Base-by-base conservation (phyloP, 208 protist species). In the Entamoeba histolytica region DNA sequence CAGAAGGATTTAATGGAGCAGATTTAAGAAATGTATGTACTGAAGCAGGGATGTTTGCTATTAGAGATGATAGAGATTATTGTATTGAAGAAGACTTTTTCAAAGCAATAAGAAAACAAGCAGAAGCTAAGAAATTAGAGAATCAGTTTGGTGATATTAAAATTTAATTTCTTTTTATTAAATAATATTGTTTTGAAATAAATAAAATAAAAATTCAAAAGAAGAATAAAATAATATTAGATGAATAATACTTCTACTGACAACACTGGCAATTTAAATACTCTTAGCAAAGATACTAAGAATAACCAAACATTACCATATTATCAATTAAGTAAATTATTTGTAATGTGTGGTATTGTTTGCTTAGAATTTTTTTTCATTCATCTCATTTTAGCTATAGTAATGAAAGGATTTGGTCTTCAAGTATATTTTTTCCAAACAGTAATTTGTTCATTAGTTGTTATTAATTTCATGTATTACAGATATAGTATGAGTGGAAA, bases 21-120 rank as follows among this genome's bases (percentile, higher is more conserved):
- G 98, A 99, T 95, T 95, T 99, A 92, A 96, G 97, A 49, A 97
- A 96, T 0, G 98, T 99, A 10, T 99, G 99, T 96, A 99, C 98
- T 23, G 99, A 99, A 96, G 99, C 99, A 3, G 99, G 99, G 50
- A 99, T 99, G 98, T 99, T 99, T 95, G 98, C 98, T 49, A 99
- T 99, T 92, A 96, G 99, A 51, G 98, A 44, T 44, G 39, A 44
- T 44, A 44, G 39, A 44, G 39, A 44, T 44, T 44, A 44, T 44
- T 44, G 39, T 44, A 0, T 44, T 44, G 39, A 44, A 44, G 39
- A 44, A 44, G 39, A 44, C 2, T 44, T 44, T 44, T 44, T 44
- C 39, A 44, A 44, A 44, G 39, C 39, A 44, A 44, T 44, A 44
- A 44, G 39, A 44, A 44, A 44, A 44, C 39, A 44, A 44, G 0